Evolutionary conservation across 2,329 filamentous ascomycete species (phyloP), one percentile per base, ranked within the genome.

Genomic region (Fusarium torulosum): DNA sequence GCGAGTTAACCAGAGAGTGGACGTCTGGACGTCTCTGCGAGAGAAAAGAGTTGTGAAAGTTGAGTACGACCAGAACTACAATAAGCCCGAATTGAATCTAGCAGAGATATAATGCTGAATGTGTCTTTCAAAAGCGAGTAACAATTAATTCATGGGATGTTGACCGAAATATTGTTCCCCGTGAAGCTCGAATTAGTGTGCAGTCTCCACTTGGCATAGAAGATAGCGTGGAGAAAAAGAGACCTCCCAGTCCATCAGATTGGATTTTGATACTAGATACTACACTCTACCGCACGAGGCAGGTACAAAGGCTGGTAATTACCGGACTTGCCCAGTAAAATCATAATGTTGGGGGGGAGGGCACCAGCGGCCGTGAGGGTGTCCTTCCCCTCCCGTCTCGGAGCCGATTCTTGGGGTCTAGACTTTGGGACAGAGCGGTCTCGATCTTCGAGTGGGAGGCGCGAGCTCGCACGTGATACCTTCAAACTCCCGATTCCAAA

Each of bases 271-370:
- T 29, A 41, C 23, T 23, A 25, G 27, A 35, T 15, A 45, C n/a
- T 41, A 19, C 33, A 44, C 63, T 50, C 31, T 65, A 53, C 59
- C 44, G 33, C 41, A 59, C 37, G 55, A 68, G 65, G 65, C 65
- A 67, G 64, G 65, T 53, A 68, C 59, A 33, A 31, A 19, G 13
- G 35, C 9, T n/a, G 17, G 17, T 37, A 37, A 19, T 37, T 37
- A 37, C 35, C 35, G 7, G 17, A 37, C 35, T 8, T 37, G n/a
- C 17, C 35, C 17, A 37, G 35, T 35, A 17, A 19, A 19, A 40
- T 33, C 19, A 29, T 29, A 54, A 57, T 63, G 33, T 41, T 49
- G 33, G 37, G 43, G 23, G 38, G 37, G 27, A 23, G 23, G 23
- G 23, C 23, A 29, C 27, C 27, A 41, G 27, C 40, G 27, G 20